Base-by-base conservation (phyloP, 768 basidiomycete genomes). In the Tylopilus vinaceipallidus region DNA sequence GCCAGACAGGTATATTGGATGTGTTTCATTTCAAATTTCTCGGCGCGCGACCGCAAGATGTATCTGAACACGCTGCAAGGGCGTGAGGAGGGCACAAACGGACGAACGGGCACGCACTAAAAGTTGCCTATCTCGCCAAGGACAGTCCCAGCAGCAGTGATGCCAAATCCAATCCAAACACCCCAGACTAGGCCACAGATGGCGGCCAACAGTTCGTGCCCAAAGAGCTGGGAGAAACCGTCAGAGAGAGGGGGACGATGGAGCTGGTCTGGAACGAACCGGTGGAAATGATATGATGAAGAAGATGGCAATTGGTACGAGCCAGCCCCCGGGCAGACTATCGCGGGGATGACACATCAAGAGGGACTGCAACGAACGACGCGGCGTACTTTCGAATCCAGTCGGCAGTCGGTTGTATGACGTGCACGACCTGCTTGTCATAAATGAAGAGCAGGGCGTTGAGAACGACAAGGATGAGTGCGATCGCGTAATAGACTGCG, bases 151-250 rank as follows among this genome's bases (percentile, higher is more conserved):
- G 83, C 88, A 3, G 80, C 80, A 16, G 91, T 89, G 60, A 97
- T 95, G 0, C 70, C 94, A 58, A 95, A 95, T 3, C 93, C 94
- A 20, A 77, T 61, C 77, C 94, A 86, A 3, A 94, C 72, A 3
- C 91, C 92, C 91, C 91, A 97, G 3, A 95, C 89, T 27, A 95
- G 67, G 16, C 94, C 94, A 59, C 91, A 92, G 8, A 95, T 73
- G 30, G 95, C 79, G 20, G 90, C 89, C 34, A 95, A 75, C 48
- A 95, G 88, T 75, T 95, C 94, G 54, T 95, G 93, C 5, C 94
- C 94, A 60, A 94, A 94, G 16, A 95, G 79, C 79, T 89, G 58
- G 2, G 54, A 5, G 48, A 30, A 27, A 10, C 13, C n/a, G 37
- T 26, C 65, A 57, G 40, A 37, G 11, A 33, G 9, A 24, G 10